Evolutionary conservation across 73 alveolate genomes (phyloP).

Genomic region (Stentor roeselii): DNA sequence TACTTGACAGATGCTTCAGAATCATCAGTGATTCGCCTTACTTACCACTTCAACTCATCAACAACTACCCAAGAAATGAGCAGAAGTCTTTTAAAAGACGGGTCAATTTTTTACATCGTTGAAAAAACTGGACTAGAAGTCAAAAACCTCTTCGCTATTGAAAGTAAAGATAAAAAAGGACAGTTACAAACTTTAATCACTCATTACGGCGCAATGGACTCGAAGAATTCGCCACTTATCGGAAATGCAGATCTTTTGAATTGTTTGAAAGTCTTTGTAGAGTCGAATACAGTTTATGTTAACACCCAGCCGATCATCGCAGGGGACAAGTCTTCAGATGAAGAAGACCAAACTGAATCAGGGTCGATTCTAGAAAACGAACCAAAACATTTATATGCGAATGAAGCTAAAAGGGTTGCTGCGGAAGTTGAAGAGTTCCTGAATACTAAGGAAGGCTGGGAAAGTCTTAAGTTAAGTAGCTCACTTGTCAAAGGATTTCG

Average conservation of each 20-base stretch:
- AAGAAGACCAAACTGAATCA: background rate
- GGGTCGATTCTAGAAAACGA: constrained; percentile 14
- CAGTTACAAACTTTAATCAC: background rate
- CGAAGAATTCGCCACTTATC: background rate
- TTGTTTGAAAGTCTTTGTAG: background rate
- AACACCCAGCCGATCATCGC: background rate
- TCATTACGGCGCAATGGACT: background rate
- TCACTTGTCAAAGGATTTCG: constrained; percentile 6
- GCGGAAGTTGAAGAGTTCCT: background rate
- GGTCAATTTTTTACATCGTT: background rate
- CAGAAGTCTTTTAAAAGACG: background rate
- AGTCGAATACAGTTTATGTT: constrained; percentile 13
- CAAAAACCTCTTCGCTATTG: background rate
- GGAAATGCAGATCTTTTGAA: background rate
- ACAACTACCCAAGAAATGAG: background rate
- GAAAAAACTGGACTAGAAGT: background rate
- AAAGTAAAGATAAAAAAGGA: background rate
- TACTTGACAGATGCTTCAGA: background rate
- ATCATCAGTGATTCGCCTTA: background rate
- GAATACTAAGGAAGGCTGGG: background rate
- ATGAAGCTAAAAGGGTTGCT: background rate
- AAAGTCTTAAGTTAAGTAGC: background rate
- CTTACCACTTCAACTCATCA: background rate
- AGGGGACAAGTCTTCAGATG: constrained; percentile 14
- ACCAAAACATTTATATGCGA: background rate